Evolutionary conservation across 2,329 filamentous ascomycete genomes (phyloP), one percentile per base, ranked within the genome.

Genomic region (Aureobasidium vineae): DNA sequence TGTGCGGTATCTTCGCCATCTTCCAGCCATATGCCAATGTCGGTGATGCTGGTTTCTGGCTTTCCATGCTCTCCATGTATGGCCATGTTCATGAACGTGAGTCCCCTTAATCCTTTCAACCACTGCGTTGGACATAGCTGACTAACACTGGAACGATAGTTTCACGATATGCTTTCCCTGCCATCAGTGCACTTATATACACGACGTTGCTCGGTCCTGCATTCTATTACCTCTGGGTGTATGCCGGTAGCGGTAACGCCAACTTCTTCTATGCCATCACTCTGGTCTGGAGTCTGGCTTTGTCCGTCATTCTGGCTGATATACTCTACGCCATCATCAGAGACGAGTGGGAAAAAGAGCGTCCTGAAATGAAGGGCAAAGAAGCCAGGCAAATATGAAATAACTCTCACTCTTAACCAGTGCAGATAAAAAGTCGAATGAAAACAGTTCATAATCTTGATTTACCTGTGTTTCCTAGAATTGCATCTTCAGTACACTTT

Each of bases 201-300:
- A 89, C 92, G 28, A 90, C 89, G 2, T 88, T 97, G 69, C 84
- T 99, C 0, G 95, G 95, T 0, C 95, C 95, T 1, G 92, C 93
- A 0, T 99, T 99, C 76, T 97, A 98, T 76, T 89, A 99, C 75
- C 82, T 99, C 5, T 99, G 95, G 95, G 94, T 99, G 67, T 99
- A 98, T 75, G 95, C 95, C 2, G 95, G 95, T 59, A 97, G 92
- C 66, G 95, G 95, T 33, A 99, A 99, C 73, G 95, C 95, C 67
- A 99, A 99, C 77, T 99, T 99, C 80, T 99, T 99, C 80, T 99
- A 99, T 75, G 95, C 95, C 70, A 98, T 99, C 73, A 99, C 95
- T 0, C 81, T 99, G n/a, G 95, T 99, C 0, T 99, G 95, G 95
- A 96, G 92, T 75, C 77, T 99, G 28, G 95, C 92, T 0, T 84